Conservation (phyloP, 768 basidiomycete genomes). For the Kwoniella heveanensis region DNA sequence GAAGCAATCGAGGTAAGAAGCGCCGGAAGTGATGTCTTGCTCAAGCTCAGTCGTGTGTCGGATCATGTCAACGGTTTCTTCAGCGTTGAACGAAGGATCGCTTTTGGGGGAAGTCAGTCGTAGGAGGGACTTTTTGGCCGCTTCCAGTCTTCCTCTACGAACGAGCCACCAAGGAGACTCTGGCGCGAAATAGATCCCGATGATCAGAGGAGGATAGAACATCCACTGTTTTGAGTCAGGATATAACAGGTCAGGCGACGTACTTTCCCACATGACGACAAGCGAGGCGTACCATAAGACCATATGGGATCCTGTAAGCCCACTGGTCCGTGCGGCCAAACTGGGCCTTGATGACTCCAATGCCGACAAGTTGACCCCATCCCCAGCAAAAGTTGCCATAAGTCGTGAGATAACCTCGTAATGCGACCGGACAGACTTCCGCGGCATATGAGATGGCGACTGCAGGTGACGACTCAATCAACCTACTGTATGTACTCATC, state of each 20-base stretch:
- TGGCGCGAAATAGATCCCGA: constrained; percentile 48
- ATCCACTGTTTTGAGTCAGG: too few species aligned
- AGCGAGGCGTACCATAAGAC: constrained; percentile 19
- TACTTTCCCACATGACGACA: too few species aligned
- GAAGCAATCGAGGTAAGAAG: constrained; percentile 58
- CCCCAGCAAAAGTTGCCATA: constrained; percentile 57
- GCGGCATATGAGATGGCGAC: constrained; percentile 53
- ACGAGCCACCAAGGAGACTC: constrained; percentile 55
- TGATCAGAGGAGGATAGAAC: constrained; percentile 36
- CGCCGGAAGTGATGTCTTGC: constrained; percentile 49
- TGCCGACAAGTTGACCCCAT: constrained; percentile 50
- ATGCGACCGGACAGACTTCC: constrained; percentile 53
- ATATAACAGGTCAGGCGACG: too few species aligned
- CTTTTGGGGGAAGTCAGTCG: constrained; percentile 39
- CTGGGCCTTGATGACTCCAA: constrained; percentile 50
- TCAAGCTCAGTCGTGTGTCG: constrained; percentile 57
- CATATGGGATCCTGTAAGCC: constrained; percentile 38
- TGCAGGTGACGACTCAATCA: too few species aligned
- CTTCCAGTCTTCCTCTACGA: constrained; percentile 42
- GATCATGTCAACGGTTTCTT: constrained; percentile 56
- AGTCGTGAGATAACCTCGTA: constrained; percentile 51
- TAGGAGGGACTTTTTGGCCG: constrained; percentile 38
- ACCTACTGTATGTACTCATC: too few species aligned
- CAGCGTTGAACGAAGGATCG: constrained; percentile 46
- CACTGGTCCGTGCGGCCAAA: constrained; percentile 43